phyloP scores from a whole-genome alignment of 2,329 filamentous ascomycete genomes.

The Laburnicola sp. region DNA sequence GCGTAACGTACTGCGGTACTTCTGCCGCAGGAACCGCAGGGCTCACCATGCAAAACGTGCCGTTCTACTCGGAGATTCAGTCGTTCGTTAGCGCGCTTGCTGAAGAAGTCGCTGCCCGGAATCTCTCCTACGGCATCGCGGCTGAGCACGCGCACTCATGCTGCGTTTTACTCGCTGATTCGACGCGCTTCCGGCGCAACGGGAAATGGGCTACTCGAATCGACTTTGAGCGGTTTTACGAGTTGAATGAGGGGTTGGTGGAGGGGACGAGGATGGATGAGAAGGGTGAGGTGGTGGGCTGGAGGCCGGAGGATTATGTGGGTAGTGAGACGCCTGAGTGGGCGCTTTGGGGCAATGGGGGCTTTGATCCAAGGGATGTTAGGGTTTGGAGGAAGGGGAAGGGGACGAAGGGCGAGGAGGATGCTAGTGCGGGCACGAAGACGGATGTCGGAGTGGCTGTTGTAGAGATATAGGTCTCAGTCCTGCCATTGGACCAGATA shows the following conservation, averaged over 20 bases:
- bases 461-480: constrained; percentile 12
- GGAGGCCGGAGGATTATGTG: constrained; percentile 89
- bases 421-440: not conserved
- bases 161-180: constrained; percentile 81
- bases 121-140: constrained; percentile 83
- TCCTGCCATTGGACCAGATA: no score
- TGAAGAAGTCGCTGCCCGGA: constrained; percentile 66
- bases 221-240: constrained; percentile 86
- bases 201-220: constrained; percentile 91
- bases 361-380: constrained; percentile 88
- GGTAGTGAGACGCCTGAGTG: constrained; percentile 83
- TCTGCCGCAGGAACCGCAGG: constrained; percentile 81
- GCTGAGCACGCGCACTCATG: constrained; percentile 96
- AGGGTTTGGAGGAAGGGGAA: constrained; percentile 85
- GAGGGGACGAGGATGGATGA: constrained; percentile 48
- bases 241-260: constrained; percentile 67
- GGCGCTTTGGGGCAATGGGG: constrained; percentile 92
- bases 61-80: constrained; percentile 88
- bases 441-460: not conserved
- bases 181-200: constrained; percentile 70
- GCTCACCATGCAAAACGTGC: constrained; percentile 95
- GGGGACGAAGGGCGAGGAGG: constrained; percentile 45
- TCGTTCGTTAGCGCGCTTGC: constrained; percentile 80
- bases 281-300: constrained; percentile 58
- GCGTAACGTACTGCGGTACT: constrained; percentile 95